Evolutionary conservation across 1,284 basidiomycete species (phyloP).

Genomic region (Marasmius sp.): DNA sequence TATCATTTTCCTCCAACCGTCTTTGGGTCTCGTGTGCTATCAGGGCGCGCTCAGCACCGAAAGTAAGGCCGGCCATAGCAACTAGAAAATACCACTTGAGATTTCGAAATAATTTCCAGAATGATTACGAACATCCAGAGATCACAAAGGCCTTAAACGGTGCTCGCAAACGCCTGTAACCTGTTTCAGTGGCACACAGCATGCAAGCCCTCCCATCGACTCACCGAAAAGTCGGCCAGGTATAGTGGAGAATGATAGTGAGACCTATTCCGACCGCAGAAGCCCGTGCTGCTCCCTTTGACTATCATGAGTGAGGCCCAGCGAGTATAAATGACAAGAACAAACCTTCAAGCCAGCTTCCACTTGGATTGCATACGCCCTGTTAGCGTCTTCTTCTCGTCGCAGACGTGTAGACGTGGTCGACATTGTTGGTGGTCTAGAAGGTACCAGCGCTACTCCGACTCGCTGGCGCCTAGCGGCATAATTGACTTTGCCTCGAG

Average conservation of each 20-base stretch:
- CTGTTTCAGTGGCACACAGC: neutral
- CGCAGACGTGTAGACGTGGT: constrained; percentile 35
- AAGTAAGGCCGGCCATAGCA: constrained; percentile 67
- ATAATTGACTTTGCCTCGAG: too few relatives aligned
- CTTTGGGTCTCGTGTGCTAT: constrained; percentile 67
- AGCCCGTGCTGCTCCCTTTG: constrained; percentile 54
- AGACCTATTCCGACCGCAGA: constrained; percentile 57
- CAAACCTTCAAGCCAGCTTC: constrained; percentile 50
- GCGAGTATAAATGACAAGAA: constrained; percentile 8
- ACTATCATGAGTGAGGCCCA: constrained; percentile 1
- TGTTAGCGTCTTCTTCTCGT: constrained; percentile 50
- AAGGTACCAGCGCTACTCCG: neutral
- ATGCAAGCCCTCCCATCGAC: constrained; percentile 9
- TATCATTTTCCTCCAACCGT: constrained; percentile 63
- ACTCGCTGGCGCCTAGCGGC: too few relatives aligned
- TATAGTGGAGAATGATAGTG: constrained; percentile 66
- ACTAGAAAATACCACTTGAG: constrained; percentile 32
- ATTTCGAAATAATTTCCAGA: neutral
- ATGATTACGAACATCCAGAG: constrained; percentile 48
- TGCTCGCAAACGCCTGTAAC: constrained; percentile 69
- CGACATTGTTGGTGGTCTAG: constrained; percentile 29
- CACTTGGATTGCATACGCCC: constrained; percentile 54
- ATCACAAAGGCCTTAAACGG: constrained; percentile 80
- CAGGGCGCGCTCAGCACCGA: constrained; percentile 76
- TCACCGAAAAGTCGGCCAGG: constrained; percentile 79